Percentiles rank a stretch among this genome's conserved stretches.
Conservation (phyloP, 495 filamentous ascomycete genomes). For the Aspergillus nidulans region DNA sequence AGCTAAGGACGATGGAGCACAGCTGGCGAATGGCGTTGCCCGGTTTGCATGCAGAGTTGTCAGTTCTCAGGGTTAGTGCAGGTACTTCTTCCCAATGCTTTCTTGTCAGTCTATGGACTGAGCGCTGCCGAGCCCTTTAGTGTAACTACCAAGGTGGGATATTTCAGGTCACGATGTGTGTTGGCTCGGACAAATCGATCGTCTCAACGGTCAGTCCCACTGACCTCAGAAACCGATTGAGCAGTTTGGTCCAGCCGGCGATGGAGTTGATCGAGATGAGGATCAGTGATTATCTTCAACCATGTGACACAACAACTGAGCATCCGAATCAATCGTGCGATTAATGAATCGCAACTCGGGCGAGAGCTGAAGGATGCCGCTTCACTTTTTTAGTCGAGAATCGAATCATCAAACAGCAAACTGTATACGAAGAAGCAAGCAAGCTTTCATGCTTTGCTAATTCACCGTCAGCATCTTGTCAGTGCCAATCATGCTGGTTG, state of each 20-base stretch:
- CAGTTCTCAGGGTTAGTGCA: slow-evolving; percentile 5
- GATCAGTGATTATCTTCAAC: neutral
- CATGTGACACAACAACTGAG: neutral
- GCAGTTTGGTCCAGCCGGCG: neutral
- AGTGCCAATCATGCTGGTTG: neutral
- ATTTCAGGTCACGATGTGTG: too few species aligned
- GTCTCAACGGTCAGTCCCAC: neutral
- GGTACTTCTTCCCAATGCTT: slow-evolving; percentile 7
- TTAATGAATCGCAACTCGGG: neutral
- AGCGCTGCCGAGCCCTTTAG: neutral
- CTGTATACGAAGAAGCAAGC: slow-evolving; percentile 1
- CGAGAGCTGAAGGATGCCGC: slow-evolving; percentile 10
- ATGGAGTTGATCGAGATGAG: neutral
- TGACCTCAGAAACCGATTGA: neutral
- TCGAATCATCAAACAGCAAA: neutral
- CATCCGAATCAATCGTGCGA: neutral
- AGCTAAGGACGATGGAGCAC: slow-evolving; percentile 2
- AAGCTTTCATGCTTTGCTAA: neutral
- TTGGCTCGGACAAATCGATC: neutral
- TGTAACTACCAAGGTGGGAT: neutral
- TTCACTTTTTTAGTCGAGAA: slow-evolving; percentile 11
- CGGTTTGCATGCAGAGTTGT: slow-evolving; percentile 7
- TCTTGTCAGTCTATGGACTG: neutral
- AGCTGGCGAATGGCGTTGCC: slow-evolving; percentile 2
- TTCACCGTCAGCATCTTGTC: neutral